These are phyloP conservation scores for Vitellaria paradoxa DNA, from an alignment of 179 eudicot genomes.

Conservation along the genomic window DNA sequence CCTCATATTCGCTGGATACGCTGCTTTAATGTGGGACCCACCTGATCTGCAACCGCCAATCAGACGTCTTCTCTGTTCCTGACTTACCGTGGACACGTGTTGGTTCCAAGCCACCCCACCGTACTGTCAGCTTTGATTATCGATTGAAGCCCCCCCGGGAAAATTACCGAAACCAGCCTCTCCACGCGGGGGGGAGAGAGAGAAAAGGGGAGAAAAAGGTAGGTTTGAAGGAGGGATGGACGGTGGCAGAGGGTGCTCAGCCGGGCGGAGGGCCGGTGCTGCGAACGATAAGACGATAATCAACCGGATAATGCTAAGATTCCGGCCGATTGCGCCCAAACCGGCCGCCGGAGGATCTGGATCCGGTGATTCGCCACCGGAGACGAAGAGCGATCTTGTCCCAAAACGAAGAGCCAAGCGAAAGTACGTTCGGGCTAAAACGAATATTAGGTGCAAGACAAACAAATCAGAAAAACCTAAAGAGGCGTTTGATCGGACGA, in stretches of 20 bases:
- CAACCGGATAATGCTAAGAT: conserved; percentile 31
- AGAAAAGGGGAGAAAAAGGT: background rate
- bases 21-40: conserved; percentile 11
- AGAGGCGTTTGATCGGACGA: background rate
- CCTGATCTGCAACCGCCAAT: conserved; percentile 18
- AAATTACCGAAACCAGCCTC: background rate
- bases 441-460: conserved; percentile 12
- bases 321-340: conserved; percentile 26
- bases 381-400: conserved; percentile 10
- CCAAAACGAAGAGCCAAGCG: conserved; percentile 24
- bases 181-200: background rate
- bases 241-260: conserved; percentile 18
- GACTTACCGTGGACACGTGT: conserved; percentile 23
- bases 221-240: conserved; percentile 11
- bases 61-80: background rate
- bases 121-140: conserved; percentile 6
- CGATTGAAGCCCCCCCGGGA: background rate
- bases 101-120: conserved; percentile 13
- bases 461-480: background rate
- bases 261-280: conserved; percentile 10
- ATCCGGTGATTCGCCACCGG: conserved; percentile 7
- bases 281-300: conserved; percentile 25
- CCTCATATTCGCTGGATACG: conserved; percentile 8
- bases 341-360: conserved; percentile 24
- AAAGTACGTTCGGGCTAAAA: conserved; percentile 40